Evolutionary conservation across 176 grass and related monocot species (phyloP).

Genomic region (Puya raimondii): DNA sequence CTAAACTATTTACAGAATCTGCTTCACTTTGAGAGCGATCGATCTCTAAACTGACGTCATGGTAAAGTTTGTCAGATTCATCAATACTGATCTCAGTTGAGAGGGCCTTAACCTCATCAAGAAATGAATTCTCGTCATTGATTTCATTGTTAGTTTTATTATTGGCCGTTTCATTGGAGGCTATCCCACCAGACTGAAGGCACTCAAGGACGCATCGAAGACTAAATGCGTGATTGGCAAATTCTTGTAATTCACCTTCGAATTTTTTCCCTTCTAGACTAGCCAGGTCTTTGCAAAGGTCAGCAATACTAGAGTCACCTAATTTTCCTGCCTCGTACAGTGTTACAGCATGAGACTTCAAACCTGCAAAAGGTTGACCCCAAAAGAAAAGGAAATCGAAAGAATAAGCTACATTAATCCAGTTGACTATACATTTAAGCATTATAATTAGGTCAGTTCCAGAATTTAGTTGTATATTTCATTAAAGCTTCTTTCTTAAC

Average conservation of each 20-base stretch:
- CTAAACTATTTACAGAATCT: conserved; percentile 25
- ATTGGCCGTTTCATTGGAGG: conserved; percentile 21
- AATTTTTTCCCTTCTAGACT: conserved; percentile 91
- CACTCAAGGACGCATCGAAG: conserved; percentile 80
- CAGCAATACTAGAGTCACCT: conserved; percentile 77
- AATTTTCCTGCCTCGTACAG: conserved; percentile 98
- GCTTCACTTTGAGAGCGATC: neutral
- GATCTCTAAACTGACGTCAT: conserved; percentile 10
- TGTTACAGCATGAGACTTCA: conserved; percentile 97
- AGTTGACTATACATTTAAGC: conserved; percentile 11
- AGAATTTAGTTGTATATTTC: neutral
- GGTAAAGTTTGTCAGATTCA: neutral
- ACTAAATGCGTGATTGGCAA: conserved; percentile 94
- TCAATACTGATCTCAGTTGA: conserved; percentile 25
- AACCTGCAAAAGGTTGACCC: conserved; percentile 44
- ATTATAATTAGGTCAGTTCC: neutral
- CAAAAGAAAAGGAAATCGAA: conserved; percentile 7
- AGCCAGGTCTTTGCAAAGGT: conserved; percentile 81
- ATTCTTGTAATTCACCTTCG: conserved; percentile 95
- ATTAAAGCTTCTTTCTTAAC: no score
- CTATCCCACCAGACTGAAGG: conserved; percentile 72
- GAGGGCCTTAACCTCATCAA: conserved; percentile 24
- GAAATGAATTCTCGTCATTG: conserved; percentile 21
- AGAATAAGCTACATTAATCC: conserved; percentile 1
- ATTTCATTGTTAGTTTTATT: conserved; percentile 28